These are phyloP conservation scores for Canavalia ensiformis DNA, from an alignment of 306 rosid genomes.

Conservation along the genomic window DNA sequence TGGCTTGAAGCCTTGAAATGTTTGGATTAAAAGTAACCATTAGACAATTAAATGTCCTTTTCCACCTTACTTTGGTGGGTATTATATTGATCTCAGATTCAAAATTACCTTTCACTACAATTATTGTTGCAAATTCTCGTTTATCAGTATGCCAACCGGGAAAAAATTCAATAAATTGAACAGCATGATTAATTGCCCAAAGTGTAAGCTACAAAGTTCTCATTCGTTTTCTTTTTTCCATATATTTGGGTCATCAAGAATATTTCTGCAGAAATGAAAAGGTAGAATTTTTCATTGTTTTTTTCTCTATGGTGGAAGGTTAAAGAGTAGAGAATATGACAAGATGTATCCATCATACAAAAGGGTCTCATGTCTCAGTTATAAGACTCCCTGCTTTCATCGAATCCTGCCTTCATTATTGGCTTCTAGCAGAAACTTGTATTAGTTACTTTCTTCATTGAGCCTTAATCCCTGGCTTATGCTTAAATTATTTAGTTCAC, in stretches of 20 bases:
- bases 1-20: slow-evolving; percentile 19
- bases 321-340: slow-evolving; percentile 40
- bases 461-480: no score
- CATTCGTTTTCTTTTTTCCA: background rate
- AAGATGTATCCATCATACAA: slow-evolving; percentile 40
- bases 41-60: background rate
- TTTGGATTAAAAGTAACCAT: slow-evolving; percentile 6
- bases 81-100: background rate
- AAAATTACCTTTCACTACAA: slow-evolving; percentile 13
- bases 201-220: background rate
- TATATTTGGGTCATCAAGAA: slow-evolving; percentile 4
- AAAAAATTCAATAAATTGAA: background rate
- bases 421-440: slow-evolving; percentile 36
- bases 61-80: slow-evolving; percentile 15
- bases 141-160: background rate
- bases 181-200: background rate
- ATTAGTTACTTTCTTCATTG: no score
- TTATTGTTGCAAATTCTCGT: background rate
- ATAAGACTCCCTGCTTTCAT: slow-evolving; percentile 26
- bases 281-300: slow-evolving; percentile 34
- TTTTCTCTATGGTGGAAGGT: slow-evolving; percentile 36
- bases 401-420: slow-evolving; percentile 46
- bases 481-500: no score
- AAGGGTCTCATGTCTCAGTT: background rate
- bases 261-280: slow-evolving; percentile 13